Evolutionary conservation across 2,329 filamentous ascomycete genomes (phyloP).

Genomic region (Xylaria digitata): DNA sequence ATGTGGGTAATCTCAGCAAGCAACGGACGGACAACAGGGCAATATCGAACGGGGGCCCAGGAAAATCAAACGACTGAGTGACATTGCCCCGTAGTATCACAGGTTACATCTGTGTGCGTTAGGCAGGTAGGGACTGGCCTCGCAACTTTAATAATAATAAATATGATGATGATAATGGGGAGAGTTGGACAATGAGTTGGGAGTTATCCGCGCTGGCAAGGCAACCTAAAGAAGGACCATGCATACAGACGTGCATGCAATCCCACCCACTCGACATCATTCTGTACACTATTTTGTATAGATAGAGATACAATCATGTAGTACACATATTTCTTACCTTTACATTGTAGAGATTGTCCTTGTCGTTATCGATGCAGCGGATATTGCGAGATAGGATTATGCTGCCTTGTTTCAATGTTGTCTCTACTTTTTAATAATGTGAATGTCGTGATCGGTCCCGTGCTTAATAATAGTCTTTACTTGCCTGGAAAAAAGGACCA

Average conservation of each 20-base stretch:
- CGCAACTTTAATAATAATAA: conserved; percentile 6
- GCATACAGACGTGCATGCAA: conserved; percentile 13
- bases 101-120: background rate
- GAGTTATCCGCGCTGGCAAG: conserved; percentile 30
- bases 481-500: background rate
- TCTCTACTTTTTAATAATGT: background rate
- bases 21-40: conserved; percentile 3
- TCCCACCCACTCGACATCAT: conserved; percentile 23
- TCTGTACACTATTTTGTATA: background rate
- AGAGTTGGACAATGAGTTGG: conserved; percentile 3
- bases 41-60: background rate
- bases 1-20: conserved; percentile 25
- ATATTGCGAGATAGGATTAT: conserved; percentile 22
- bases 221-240: conserved; percentile 31
- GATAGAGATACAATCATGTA: background rate
- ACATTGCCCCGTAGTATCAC: conserved; percentile 7
- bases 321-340: too few relatives aligned
- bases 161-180: too few relatives aligned
- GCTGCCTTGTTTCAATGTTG: background rate
- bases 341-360: conserved; percentile 1
- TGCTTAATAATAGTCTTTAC: background rate
- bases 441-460: conserved; percentile 16
- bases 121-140: conserved; percentile 1
- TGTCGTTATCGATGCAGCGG: conserved; percentile 3
- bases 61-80: conserved; percentile 6